Evolutionary conservation across 768 basidiomycete genomes (phyloP).

Genomic region (Tremella fuciformis): DNA sequence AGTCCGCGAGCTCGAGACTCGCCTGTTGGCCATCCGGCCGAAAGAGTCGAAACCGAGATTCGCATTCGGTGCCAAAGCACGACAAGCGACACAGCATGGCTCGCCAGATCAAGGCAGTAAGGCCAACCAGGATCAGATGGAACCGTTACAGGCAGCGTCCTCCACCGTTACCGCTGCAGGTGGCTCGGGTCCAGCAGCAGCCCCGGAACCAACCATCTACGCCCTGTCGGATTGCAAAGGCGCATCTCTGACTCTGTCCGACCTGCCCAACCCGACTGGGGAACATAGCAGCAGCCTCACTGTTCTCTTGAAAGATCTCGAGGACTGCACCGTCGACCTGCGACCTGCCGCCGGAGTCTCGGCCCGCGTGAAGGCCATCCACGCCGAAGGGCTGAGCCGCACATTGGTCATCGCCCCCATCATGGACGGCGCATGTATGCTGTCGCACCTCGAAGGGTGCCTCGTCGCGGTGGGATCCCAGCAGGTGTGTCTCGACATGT

Average conservation of each 20-base stretch:
- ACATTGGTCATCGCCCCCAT: slow-evolving; percentile 66
- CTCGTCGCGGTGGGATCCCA: slow-evolving; percentile 71
- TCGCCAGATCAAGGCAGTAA: background rate
- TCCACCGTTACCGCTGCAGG: too few relatives aligned
- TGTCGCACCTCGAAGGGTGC: slow-evolving; percentile 65
- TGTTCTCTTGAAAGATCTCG: slow-evolving; percentile 66
- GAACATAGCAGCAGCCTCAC: slow-evolving; percentile 10
- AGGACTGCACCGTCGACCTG: slow-evolving; percentile 70
- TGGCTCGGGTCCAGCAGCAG: background rate
- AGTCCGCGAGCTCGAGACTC: slow-evolving; percentile 63
- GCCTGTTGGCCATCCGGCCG: slow-evolving; percentile 59
- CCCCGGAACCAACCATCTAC: slow-evolving; percentile 33
- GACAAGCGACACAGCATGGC: background rate
- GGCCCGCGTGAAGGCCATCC: slow-evolving; percentile 57
- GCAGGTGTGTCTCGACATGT: slow-evolving; percentile 60
- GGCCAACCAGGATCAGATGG: background rate
- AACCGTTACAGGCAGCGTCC: too few relatives aligned
- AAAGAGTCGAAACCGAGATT: slow-evolving; percentile 63
- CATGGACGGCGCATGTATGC: slow-evolving; percentile 68
- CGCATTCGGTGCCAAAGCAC: slow-evolving; percentile 55
- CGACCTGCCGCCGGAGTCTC: background rate
- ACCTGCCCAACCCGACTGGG: background rate
- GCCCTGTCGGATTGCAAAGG: slow-evolving; percentile 25
- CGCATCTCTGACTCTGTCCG: background rate
- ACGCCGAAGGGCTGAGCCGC: slow-evolving; percentile 62